phyloP scores from a whole-genome alignment of 208 protist genomes.

The Trypanosomatidae sp. region DNA sequence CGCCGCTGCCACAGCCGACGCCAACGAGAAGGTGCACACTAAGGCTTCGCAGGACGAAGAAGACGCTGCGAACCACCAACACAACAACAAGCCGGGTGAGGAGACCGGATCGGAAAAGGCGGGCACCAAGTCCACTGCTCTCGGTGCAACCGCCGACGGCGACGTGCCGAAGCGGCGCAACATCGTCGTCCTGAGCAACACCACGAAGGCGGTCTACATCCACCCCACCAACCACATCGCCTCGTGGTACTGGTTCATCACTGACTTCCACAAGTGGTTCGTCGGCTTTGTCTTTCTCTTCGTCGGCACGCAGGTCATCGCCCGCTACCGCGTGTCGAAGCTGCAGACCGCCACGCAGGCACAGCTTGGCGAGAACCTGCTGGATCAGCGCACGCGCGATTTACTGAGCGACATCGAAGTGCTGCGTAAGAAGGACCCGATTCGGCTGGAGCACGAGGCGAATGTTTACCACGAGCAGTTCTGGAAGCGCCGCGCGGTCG shows the following conservation, averaged over 20 bases:
- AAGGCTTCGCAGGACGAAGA: too few species aligned
- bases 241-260: conserved; percentile 89
- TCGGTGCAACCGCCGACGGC: conserved; percentile 41
- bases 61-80: too few species aligned
- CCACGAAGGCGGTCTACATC: conserved; percentile 87
- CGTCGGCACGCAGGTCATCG: conserved; percentile 77
- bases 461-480: conserved; percentile 89
- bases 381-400: conserved; percentile 84
- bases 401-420: conserved; percentile 83
- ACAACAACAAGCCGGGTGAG: conserved; percentile 8
- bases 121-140: conserved; percentile 10
- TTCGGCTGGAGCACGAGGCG: conserved; percentile 86
- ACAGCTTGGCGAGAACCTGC: conserved; percentile 83
- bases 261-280: conserved; percentile 88
- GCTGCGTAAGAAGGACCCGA: conserved; percentile 81
- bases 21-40: conserved; percentile 6
- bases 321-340: conserved; percentile 77
- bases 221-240: conserved; percentile 86
- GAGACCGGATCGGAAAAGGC: background rate
- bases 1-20: conserved; percentile 15
- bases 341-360: conserved; percentile 74
- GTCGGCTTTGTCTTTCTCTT: conserved; percentile 74
- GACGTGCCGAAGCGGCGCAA: conserved; percentile 51
- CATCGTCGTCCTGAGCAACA: conserved; percentile 83
- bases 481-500: conserved; percentile 78